phyloP scores from a whole-genome alignment of 768 basidiomycete genomes.

The Saitozyma sp. region DNA sequence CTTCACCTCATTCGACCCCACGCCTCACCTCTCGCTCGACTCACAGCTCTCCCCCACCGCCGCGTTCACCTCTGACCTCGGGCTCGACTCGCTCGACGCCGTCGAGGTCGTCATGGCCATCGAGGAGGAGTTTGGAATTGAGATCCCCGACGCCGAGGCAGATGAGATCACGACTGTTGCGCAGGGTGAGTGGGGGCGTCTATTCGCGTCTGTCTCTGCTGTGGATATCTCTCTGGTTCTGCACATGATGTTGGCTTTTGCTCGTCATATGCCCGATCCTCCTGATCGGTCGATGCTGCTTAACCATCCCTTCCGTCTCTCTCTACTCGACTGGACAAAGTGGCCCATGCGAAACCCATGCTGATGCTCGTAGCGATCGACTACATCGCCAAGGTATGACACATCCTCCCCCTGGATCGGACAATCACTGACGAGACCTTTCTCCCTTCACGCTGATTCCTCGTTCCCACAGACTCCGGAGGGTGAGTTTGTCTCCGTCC shows the following conservation, averaged over 20 bases:
- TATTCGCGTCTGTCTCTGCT: slow-evolving; percentile 1
- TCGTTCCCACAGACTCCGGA: slow-evolving; percentile 64
- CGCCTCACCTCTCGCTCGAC: neutral
- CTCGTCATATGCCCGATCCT: neutral
- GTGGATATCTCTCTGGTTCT: neutral
- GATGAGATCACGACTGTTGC: slow-evolving; percentile 89
- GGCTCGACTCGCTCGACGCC: slow-evolving; percentile 91
- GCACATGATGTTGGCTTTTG: neutral
- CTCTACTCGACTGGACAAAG: neutral
- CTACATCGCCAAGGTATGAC: slow-evolving; percentile 71
- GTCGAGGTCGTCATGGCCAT: slow-evolving; percentile 99
- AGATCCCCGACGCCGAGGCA: slow-evolving; percentile 96
- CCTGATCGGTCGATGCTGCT: neutral
- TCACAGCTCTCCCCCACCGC: slow-evolving; percentile 67
- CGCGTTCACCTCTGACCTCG: slow-evolving; percentile 77
- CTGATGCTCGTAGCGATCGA: slow-evolving; percentile 69
- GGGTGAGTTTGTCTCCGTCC: slow-evolving; percentile 57
- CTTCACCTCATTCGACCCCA: neutral
- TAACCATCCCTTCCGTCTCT: neutral
- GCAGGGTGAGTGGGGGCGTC: slow-evolving; percentile 64
- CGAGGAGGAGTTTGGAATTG: slow-evolving; percentile 98
- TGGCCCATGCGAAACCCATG: neutral
- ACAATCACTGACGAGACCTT: neutral
- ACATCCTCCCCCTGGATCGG: neutral
- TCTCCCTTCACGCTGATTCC: neutral